These are phyloP conservation scores for Breynia disticha DNA, from an alignment of 441 rosid species.

Conservation along the genomic window DNA sequence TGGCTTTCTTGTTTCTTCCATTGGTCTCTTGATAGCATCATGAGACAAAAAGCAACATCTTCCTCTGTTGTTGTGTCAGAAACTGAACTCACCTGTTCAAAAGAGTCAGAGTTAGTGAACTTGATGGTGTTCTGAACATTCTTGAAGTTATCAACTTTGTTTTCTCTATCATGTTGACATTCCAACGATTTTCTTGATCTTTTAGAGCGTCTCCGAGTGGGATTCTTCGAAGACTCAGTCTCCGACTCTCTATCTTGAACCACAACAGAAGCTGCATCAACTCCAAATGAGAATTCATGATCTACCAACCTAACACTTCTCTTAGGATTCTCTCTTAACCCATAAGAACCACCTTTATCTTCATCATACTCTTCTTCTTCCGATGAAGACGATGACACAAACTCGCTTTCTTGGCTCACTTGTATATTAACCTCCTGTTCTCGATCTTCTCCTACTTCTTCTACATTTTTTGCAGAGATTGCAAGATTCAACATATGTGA, in stretches of 20 bases:
- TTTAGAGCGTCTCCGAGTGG: constrained; percentile 60
- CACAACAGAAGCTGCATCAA: constrained; percentile 40
- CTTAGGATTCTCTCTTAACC: constrained; percentile 51
- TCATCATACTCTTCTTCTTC: constrained; percentile 20
- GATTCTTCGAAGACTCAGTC: constrained; percentile 67
- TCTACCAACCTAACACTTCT: constrained; percentile 47
- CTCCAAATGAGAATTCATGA: constrained; percentile 45
- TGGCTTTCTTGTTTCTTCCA: constrained; percentile 15
- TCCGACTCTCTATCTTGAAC: constrained; percentile 71
- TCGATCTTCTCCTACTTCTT: neutral
- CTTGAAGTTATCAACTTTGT: constrained; percentile 4
- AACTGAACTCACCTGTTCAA: constrained; percentile 49
- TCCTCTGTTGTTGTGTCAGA: constrained; percentile 36
- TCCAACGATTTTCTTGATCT: constrained; percentile 38
- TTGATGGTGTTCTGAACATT: constrained; percentile 19
- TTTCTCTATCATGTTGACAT: constrained; percentile 17
- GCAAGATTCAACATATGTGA: constrained; percentile 62
- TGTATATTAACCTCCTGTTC: constrained; percentile 14
- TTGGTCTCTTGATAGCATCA: constrained; percentile 36
- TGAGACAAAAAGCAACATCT: constrained; percentile 39
- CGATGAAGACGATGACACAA: constrained; percentile 30
- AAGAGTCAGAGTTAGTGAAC: constrained; percentile 30
- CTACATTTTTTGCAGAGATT: constrained; percentile 25
- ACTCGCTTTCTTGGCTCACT: constrained; percentile 28
- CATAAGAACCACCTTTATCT: constrained; percentile 22